Base-by-base conservation (phyloP, 148 eudicot species). In the Hydrangea macrophylla region DNA sequence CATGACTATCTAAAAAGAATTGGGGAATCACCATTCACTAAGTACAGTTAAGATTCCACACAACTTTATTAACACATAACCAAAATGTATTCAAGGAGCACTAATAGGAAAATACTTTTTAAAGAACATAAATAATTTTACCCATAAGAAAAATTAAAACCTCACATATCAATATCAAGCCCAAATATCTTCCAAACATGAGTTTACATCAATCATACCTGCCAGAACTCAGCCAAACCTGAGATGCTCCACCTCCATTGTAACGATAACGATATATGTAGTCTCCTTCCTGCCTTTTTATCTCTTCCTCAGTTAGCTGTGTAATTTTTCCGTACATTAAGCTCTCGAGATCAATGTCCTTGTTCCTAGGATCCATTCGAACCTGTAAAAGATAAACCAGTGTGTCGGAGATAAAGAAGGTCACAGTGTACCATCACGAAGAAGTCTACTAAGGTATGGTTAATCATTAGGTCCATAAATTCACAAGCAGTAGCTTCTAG, bases 181-280 rank as follows among this genome's bases (percentile, higher is more conserved):
- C 17, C 24, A 39, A 32, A 53, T 39, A 28, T 27, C 33, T 60
- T 13, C 25, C 22, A 23, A 36, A 59, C 7, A 31, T 15, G 18
- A 58, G 7, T 12, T 30, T 36, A 42, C 10, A 39, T 53, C 61
- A 62, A 36, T 40, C 40, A 28, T 90, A 94, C 99, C 99, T 94
- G 86, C 87, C 81, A 78, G 96, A 91, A 70, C 99, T 83, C 67
- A 94, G 83, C 99, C 99, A 94, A 78, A 94, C 88, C 76, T 94
- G 99, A 83, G 99, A 90, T 79, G 96, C 97, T 28, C 99, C 99
- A 20, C 99, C 99, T 75, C 99, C 97, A 84, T 82, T 87, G 73
- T 91, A 94, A 44, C 96, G 97, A 62, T 94, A 94, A 27, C 90
- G 91, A 73, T 94, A 94, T 50, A 94, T 74, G 76, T 94, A 94